Evolutionary conservation across 306 rosid species (phyloP), one percentile per base, ranked within the genome.

Genomic region (Carpinus fangiana): DNA sequence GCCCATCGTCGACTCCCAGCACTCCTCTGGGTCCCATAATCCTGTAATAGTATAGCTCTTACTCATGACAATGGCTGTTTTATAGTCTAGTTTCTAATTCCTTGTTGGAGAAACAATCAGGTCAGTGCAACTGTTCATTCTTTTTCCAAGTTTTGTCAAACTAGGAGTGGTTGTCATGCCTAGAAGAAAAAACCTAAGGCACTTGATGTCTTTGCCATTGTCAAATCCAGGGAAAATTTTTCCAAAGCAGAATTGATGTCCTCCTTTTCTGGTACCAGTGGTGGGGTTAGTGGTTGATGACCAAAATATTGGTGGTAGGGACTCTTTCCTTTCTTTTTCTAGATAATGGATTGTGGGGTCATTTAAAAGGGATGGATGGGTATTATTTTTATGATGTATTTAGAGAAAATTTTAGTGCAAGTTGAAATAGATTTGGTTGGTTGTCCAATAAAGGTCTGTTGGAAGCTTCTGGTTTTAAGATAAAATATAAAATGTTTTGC

Each of bases 251-350:
- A 38, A 76, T 89, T 82, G 86, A 78, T 84, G 80, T 76, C 81
- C 78, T 79, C 60, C 85, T 70, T 83, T 83, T 57, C 45, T 78
- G 79, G 76, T 83, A 73, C 81, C 81, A 41, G 31, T 79, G 89
- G 93, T 90, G 90, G 93, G 90, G 87, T 85, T 84, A 84, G 89
- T 85, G 85, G 90, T 56, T 64, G 83, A 85, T 80, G 81, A 80
- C 87, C 86, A 83, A 82, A 52, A 80, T 82, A 74, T 85, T 80
- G 60, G 72, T 86, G 88, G 91, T 88, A 90, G 87, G 76, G 72
- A 57, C 83, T 61, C 66, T 38, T 81, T 51, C 1, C 53, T 79
- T 82, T 76, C 55, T 60, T 77, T 77, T 61, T 80, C 46, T 72
- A 79, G 86, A 79, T 31, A 88, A 83, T 90, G 96, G 96, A 78